A percentile compares a stretch with the other conserved stretches of the same genome.
phyloP scores from a whole-genome alignment of 306 rosid genomes.

The Citrullus colocynthis region DNA sequence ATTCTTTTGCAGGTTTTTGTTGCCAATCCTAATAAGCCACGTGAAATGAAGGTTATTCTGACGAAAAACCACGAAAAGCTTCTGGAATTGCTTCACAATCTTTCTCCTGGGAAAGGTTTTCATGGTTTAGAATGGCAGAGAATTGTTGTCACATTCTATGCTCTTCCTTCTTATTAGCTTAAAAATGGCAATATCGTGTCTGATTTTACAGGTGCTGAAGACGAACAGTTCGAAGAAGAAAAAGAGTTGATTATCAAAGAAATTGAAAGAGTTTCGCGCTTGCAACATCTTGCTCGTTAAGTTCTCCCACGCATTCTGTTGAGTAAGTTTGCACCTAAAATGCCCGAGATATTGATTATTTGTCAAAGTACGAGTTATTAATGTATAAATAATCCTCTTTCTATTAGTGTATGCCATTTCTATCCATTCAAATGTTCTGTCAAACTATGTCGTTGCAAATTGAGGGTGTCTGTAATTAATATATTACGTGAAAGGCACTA shows the following conservation, averaged over 20 bases:
- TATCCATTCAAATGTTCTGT: not conserved
- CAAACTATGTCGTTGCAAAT: not conserved
- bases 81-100: slow-evolving; percentile 60
- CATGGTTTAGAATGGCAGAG: not conserved
- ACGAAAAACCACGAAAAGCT: slow-evolving; percentile 67
- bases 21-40: slow-evolving; percentile 85
- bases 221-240: slow-evolving; percentile 91
- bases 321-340: slow-evolving; percentile 1
- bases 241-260: slow-evolving; percentile 78
- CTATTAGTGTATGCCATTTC: not conserved
- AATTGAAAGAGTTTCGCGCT: slow-evolving; percentile 37
- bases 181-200: not conserved
- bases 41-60: slow-evolving; percentile 64
- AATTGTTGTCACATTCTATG: not conserved
- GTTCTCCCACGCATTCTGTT: not conserved
- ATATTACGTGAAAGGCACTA: not conserved
- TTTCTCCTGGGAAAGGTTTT: slow-evolving; percentile 74
- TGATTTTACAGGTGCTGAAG: slow-evolving; percentile 64
- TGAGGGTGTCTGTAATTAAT: slow-evolving; percentile 2
- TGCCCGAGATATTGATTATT: not conserved
- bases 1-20: slow-evolving; percentile 57
- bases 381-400: not conserved
- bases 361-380: not conserved
- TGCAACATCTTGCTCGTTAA: slow-evolving; percentile 14
- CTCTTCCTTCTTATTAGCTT: not conserved